These are phyloP conservation scores for Colletotrichum caudatum DNA, from an alignment of 2,329 filamentous ascomycete genomes.

Conservation along the genomic window DNA sequence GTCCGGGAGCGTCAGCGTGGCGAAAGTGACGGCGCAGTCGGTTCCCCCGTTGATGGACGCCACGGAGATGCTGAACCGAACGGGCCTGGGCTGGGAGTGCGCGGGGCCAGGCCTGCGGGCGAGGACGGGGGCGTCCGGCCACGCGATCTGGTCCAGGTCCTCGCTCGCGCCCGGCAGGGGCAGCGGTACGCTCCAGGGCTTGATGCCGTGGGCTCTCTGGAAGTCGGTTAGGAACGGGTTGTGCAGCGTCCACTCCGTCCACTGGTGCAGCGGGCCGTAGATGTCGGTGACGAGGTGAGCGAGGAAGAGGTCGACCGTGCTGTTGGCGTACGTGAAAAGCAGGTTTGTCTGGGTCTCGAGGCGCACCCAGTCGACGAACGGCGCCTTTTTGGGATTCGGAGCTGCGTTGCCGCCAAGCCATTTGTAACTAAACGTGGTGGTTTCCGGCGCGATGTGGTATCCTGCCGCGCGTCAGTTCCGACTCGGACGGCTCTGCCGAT, in stretches of 20 bases:
- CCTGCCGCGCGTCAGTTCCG: neutral
- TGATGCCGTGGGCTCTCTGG: neutral
- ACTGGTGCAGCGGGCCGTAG: neutral
- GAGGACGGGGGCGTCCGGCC: neutral
- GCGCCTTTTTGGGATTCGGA: neutral
- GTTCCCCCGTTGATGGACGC: neutral
- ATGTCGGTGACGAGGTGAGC: slow-evolving; percentile 13
- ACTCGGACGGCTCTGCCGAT: neutral
- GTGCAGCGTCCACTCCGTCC: neutral
- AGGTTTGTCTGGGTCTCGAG: neutral
- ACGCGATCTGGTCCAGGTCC: slow-evolving; percentile 1
- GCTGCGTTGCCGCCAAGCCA: neutral
- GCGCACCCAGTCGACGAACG: slow-evolving; percentile 21
- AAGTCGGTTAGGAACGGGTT: slow-evolving; percentile 26
- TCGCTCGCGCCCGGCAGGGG: neutral
- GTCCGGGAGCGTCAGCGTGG: neutral
- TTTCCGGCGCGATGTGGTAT: slow-evolving; percentile 7
- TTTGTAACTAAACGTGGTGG: neutral
- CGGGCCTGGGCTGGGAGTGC: neutral
- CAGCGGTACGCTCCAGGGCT: slow-evolving; percentile 5
- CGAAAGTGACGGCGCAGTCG: neutral
- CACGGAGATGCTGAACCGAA: slow-evolving; percentile 7
- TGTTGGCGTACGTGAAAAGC: neutral
- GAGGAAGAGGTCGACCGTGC: neutral
- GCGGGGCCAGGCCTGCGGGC: neutral